Conservation (phyloP, 2,329 filamentous ascomycete genomes). For the Furcasterigmium sp. region DNA sequence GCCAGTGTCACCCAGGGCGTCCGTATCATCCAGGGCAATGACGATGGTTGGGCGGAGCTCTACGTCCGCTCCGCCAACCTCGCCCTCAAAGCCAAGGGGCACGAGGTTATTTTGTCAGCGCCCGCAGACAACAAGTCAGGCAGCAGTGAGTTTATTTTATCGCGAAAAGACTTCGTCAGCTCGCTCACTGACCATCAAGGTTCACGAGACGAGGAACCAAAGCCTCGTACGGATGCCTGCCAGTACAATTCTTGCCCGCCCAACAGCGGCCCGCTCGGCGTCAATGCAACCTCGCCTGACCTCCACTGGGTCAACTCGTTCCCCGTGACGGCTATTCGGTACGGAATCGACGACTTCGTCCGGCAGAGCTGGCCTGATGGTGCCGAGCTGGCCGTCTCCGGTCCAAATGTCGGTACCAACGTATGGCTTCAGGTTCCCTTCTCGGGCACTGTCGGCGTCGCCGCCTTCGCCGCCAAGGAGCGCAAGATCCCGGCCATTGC, state of each 20-base stretch:
- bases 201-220: slow-evolving; percentile 41
- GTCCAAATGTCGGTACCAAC: slow-evolving; percentile 57
- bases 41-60: slow-evolving; percentile 69
- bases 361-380: slow-evolving; percentile 46
- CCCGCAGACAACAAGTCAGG: slow-evolving; percentile 65
- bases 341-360: slow-evolving; percentile 54
- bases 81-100: slow-evolving; percentile 46
- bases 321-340: slow-evolving; percentile 59
- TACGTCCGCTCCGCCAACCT: slow-evolving; percentile 59
- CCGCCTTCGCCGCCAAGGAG: slow-evolving; percentile 49
- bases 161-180: too few relatives aligned
- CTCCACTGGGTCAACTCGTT: slow-evolving; percentile 70
- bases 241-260: slow-evolving; percentile 57
- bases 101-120: slow-evolving; percentile 58
- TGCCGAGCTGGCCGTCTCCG: slow-evolving; percentile 57
- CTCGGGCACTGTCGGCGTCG: slow-evolving; percentile 65
- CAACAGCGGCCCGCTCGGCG: slow-evolving; percentile 49
- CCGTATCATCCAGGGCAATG: slow-evolving; percentile 62
- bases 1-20: slow-evolving; percentile 19
- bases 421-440: slow-evolving; percentile 49
- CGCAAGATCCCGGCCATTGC: slow-evolving; percentile 60
- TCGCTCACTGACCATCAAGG: slow-evolving; percentile 37
- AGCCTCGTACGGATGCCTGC: slow-evolving; percentile 43
- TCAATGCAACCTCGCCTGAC: slow-evolving; percentile 49
- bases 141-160: slow-evolving; percentile 18